Base-by-base conservation (phyloP, 805 yeast species). In the Clavispora asparagi region DNA sequence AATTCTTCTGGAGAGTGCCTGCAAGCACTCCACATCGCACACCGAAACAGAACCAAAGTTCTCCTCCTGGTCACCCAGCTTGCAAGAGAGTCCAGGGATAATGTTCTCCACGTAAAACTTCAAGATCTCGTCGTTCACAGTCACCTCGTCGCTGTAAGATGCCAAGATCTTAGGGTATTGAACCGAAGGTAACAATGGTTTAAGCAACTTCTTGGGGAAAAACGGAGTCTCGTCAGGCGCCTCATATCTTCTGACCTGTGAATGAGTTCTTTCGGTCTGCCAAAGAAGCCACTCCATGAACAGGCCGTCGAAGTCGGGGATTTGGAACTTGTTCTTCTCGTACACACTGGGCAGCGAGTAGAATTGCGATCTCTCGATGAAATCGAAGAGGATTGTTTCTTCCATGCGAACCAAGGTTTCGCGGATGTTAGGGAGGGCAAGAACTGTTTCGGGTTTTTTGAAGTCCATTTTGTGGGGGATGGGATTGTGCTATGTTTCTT, bases 191-290 rank as follows among this genome's bases (percentile, higher is more conserved):
- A 94, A 70, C 43, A 88, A 74, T n/a, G 95, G 83, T n/a, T 74
- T 74, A 41, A 81, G 66, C 43, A 85, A 64, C 14, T 75, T 71
- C 28, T 79, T 70, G 3, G 96, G 95, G 71, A 84, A 90, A 62
- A 90, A 94, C 7, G 99, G 91, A 11, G 80, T 74, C 65, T 94
- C 97, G 64, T 94, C 98, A 0, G 98, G 98, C 0, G 97, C 89
- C 60, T 90, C 91, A 62, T 81, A 94, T 57, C 99, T 76, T 59
- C 99, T 79, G 30, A 91, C 75, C 63, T 87, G 94, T 2, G 96
- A 65, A 47, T 72, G 76, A 6, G 62, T 63, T 39, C 47, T 78
- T 65, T 94, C 99, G 52, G 83, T 73, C 59, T 88, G 91, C 42
- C 79, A 58, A 38, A 91, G 71, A 9, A 88, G 70, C 94, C 95